Conservation (phyloP, 2,329 filamentous ascomycete genomes). For the Sarocladiaceae sp. region DNA sequence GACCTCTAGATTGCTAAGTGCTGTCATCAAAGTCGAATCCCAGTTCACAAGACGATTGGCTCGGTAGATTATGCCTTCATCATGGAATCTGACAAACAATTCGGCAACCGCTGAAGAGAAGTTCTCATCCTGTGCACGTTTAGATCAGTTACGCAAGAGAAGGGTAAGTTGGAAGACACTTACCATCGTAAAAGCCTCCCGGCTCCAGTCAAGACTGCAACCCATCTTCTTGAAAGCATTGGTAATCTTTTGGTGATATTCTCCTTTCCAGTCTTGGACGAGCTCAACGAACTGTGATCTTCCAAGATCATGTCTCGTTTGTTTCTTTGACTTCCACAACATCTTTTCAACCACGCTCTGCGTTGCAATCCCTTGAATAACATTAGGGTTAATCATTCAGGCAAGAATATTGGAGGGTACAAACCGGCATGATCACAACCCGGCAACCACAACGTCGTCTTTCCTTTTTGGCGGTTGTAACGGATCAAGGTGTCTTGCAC, state of each 20-base stretch:
- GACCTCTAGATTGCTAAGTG: slow-evolving; percentile 80
- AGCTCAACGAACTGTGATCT: slow-evolving; percentile 66
- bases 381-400: neutral
- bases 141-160: slow-evolving; percentile 37
- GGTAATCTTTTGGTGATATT: slow-evolving; percentile 81
- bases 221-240: slow-evolving; percentile 73
- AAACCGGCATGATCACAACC: slow-evolving; percentile 70
- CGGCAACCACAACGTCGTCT: slow-evolving; percentile 81
- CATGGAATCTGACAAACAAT: slow-evolving; percentile 76
- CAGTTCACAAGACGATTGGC: slow-evolving; percentile 85
- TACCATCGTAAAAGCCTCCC: slow-evolving; percentile 82
- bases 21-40: slow-evolving; percentile 77
- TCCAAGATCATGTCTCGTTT: slow-evolving; percentile 80
- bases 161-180: slow-evolving; percentile 35
- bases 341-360: slow-evolving; percentile 91
- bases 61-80: slow-evolving; percentile 83
- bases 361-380: slow-evolving; percentile 66
- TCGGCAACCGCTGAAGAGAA: slow-evolving; percentile 69
- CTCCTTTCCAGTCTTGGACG: slow-evolving; percentile 85
- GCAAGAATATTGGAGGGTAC: neutral
- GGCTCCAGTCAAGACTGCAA: slow-evolving; percentile 79
- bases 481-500: slow-evolving; percentile 84
- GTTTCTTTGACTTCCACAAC: slow-evolving; percentile 71
- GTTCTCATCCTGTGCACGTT: slow-evolving; percentile 49
- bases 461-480: slow-evolving; percentile 84